Evolutionary conservation across 306 rosid species (phyloP).

Genomic region (Malus domestica): ASM211411v1 NC_041797.1:28775001-28775500

Average conservation of each 20-base stretch:
- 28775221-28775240: not conserved
- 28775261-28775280: not conserved
- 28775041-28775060: not conserved
- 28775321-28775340: too few relatives aligned
- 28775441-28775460: too few relatives aligned
- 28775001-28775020: not conserved
- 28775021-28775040: not conserved
- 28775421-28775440: too few relatives aligned
- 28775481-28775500: too few relatives aligned
- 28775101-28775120: not conserved
- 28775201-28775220: not conserved
- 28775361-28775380: too few relatives aligned
- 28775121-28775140: not conserved
- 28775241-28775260: not conserved
- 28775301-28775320: not conserved
- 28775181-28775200: not conserved
- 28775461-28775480: too few relatives aligned
- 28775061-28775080: not conserved
- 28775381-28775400: too few relatives aligned
- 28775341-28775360: too few relatives aligned
- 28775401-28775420: too few relatives aligned
- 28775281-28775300: not conserved
- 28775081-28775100: not conserved
- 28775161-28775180: not conserved
- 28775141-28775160: not conserved